Conservation (phyloP, 129 eudicot species). For the Chrysanthemum lavandulifolium region DNA sequence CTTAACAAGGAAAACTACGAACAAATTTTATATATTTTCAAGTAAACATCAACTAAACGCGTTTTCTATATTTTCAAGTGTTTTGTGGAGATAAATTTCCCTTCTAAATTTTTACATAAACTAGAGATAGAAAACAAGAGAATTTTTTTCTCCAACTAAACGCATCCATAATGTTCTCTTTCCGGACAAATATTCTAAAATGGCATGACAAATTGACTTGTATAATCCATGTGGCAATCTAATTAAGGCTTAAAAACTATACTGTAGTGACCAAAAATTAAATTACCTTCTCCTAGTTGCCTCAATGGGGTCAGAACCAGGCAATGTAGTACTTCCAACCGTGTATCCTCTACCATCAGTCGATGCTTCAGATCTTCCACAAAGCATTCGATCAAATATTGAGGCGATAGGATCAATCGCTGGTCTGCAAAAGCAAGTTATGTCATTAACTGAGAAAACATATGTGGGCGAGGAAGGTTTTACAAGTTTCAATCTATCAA, state of each 20-base stretch:
- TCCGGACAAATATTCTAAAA: neutral
- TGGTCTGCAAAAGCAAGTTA: constrained; percentile 54
- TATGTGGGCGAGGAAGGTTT: neutral
- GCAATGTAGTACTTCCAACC: constrained; percentile 62
- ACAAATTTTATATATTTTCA: no score
- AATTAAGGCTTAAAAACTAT: neutral
- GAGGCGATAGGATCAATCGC: constrained; percentile 85
- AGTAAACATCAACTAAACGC: no score
- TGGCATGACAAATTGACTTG: neutral
- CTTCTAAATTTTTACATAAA: no score
- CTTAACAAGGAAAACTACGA: no score
- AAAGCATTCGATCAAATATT: constrained; percentile 75
- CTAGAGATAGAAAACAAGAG: no score
- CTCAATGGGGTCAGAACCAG: constrained; percentile 95
- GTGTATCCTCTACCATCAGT: constrained; percentile 55
- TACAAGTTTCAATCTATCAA: neutral
- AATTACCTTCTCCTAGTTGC: constrained; percentile 90
- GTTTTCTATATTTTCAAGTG: no score
- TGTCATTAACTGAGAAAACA: neutral
- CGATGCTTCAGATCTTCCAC: constrained; percentile 71
- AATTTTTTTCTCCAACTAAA: no score
- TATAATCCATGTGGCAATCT: neutral
- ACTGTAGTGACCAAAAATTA: no score
- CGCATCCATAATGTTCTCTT: neutral
- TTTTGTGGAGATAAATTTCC: no score